Base-by-base conservation (phyloP, 2,329 filamentous ascomycete species). In the Colletotrichum noveboracense region DNA sequence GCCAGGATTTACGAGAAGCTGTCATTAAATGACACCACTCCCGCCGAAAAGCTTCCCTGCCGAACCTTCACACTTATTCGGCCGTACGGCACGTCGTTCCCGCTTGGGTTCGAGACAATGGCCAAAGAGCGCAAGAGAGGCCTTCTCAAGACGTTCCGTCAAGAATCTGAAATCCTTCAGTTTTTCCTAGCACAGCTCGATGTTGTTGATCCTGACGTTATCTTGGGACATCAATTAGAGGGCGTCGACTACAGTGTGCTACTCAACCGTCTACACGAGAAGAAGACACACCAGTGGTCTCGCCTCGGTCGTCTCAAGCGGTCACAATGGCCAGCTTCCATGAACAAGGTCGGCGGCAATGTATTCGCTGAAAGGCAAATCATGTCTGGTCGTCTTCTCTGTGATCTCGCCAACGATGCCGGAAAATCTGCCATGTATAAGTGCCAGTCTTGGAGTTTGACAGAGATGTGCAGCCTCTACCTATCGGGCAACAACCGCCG, bases 361-460 rank as follows among this genome's bases (percentile, higher is more conserved):
- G 97, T 98, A 82, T 98, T 98, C 83, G 94, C 95, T 3, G 97
- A 99, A 84, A 93, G 96, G 75, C 95, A 98, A 82, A 86, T 99
- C 72, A 94, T 98, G 78, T 92, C 96, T 77, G 97, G 97, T 55
- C 93, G 97, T 79, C 88, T 99, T 76, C 91, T 98, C 72, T 98
- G 97, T 83, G 97, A 99, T 86, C 88, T 98, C 75, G 96, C 94
- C 74, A 99, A 99, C 83, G 97, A 99, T 80, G 95, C 97, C 81
- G 97, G 97, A 84, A 98, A 98, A 88, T 98, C 96, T 13, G 91
- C 96, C 78, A 98, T 98, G 96, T 93, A 91, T 80, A 98, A 98
- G 86, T 99, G 97, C 84, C 96, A 98, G 84, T 98, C 96, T 5
- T 99, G 97, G 97, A 98, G 94, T 84, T 89, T 99, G 84, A 97